Evolutionary conservation across 163 green algal genomes (phyloP), one percentile per base, ranked within the genome.

Genomic region (Prototheca stagnorum): DNA sequence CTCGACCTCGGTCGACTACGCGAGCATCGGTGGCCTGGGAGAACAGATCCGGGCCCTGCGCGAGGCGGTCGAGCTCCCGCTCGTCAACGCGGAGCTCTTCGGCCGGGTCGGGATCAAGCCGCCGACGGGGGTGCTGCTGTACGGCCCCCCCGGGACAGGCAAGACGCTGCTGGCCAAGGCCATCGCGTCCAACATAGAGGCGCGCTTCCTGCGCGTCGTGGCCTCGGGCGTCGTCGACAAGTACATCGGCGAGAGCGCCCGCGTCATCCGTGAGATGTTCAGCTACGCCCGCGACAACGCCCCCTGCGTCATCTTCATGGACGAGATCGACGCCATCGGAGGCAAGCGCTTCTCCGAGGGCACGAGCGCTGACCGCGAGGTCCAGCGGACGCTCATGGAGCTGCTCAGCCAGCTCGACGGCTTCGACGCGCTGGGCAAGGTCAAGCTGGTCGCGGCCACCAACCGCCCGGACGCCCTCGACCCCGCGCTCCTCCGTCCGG

Each of bases 241-340:
- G 70, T 99, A 96, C 78, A 99, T 97, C 60, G 90, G 91, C 17
- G 57, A 72, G 48, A 62, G 49, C 25, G 59, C 59, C 1, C 41
- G 59, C 5, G 59, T 72, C 23, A 62, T 65, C 25, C 39, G 61
- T 3, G 61, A 70, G 39, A 70, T 70, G 61, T 85, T 65, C 68
- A 71, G 29, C 24, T 99, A 94, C 53, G 90, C 84, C 1, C 61
- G 71, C 6, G 88, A 95, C 39, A 86, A 96, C 70, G 79, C 96
- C 74, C 90, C 90, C 21, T 99, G 90, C 73, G 91, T 99, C 65
- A 99, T 99, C 65, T 99, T 99, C 72, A 97, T 99, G 90, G 90
- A 99, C 52, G 90, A 99, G 70, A 92, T 98, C 44, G 90, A 98
- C 64, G 90, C 90, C 56, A 99, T 99, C 60, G 90, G 90, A 16